A percentile compares a stretch with the other conserved stretches of the same genome.
Conservation (phyloP, 106 monocot genomes). For the Allium sativum region DNA sequence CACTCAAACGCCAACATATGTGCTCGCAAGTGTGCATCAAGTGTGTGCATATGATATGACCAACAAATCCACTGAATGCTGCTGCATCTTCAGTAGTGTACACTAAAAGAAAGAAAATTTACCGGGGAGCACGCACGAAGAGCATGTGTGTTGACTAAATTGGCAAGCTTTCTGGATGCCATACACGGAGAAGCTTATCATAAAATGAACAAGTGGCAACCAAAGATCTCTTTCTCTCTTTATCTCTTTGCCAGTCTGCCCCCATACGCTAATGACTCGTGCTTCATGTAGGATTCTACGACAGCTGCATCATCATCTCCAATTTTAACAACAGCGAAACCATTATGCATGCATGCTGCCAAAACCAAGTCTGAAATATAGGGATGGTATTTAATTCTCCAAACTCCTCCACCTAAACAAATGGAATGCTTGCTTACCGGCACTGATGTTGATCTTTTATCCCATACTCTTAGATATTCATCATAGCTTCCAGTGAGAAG, state of each 20-base stretch:
- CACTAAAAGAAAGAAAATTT: too few relatives aligned
- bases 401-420: constrained; percentile 77
- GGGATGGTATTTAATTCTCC: constrained; percentile 85
- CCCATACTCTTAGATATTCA: constrained; percentile 82
- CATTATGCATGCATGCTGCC: constrained; percentile 99
- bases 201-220: constrained; percentile 95
- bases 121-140: too few relatives aligned
- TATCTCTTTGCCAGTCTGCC: constrained; percentile 68
- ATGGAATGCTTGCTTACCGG: constrained; percentile 43
- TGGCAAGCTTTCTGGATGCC: constrained; percentile 37
- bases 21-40: too few relatives aligned
- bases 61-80: too few relatives aligned
- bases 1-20: too few relatives aligned
- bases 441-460: constrained; percentile 43
- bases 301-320: constrained; percentile 19
- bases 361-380: constrained; percentile 25
- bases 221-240: constrained; percentile 9
- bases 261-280: constrained; percentile 88
- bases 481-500: constrained; percentile 88
- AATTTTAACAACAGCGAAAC: constrained; percentile 56
- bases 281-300: constrained; percentile 62
- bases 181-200: constrained; percentile 56
- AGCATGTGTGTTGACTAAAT: not conserved
- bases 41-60: too few relatives aligned
- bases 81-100: too few relatives aligned